These are phyloP conservation scores for Gossypium rotundifolium DNA, from an alignment of 345 rosid species.

Conservation along the genomic window DNA sequence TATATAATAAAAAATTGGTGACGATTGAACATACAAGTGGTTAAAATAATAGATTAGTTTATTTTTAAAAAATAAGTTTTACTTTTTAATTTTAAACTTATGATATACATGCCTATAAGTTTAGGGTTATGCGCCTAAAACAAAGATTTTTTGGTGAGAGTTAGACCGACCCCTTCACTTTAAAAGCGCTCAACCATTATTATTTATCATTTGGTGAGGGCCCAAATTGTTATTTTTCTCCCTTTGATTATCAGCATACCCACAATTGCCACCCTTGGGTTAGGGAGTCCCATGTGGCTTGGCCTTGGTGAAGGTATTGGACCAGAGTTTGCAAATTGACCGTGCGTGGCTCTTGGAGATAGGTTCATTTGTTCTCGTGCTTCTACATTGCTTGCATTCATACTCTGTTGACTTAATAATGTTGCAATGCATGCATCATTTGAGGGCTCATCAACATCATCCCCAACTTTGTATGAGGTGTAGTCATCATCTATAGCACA, in stretches of 20 bases:
- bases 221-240: background rate
- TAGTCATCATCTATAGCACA: constrained; percentile 50
- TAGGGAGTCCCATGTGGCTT: constrained; percentile 44
- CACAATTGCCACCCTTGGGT: constrained; percentile 23
- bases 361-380: constrained; percentile 46
- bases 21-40: no score
- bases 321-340: constrained; percentile 10
- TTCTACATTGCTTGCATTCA: constrained; percentile 21
- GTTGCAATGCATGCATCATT: background rate
- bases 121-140: no score
- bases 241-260: background rate
- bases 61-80: no score
- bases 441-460: background rate
- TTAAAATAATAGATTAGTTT: no score
- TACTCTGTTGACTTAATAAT: background rate
- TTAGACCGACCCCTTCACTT: no score
- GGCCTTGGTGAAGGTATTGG: constrained; percentile 44
- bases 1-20: no score
- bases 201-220: background rate
- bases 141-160: no score
- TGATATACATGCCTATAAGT: no score
- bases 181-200: background rate
- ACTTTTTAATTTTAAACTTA: no score
- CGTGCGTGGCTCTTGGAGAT: constrained; percentile 40
- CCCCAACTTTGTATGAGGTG: constrained; percentile 24